Conservation (phyloP, 768 basidiomycete species). For the Agaricus sinodeliciosus region DNA sequence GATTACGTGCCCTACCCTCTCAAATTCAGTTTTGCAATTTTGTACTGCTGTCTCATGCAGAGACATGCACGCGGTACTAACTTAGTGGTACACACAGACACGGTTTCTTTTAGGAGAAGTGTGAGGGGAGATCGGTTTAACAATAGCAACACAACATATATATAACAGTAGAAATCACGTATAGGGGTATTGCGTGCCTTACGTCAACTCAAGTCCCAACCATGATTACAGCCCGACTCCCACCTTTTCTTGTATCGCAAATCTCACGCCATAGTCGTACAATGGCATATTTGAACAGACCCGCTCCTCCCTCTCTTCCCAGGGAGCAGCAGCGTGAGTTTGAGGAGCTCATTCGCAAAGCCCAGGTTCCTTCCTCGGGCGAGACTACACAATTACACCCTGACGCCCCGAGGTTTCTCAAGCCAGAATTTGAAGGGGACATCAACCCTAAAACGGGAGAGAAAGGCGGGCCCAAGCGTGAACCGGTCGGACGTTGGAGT, state of each 20-base stretch:
- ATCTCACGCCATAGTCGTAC: slow-evolving; percentile 11
- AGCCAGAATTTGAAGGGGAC: slow-evolving; percentile 74
- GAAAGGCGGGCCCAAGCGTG: slow-evolving; percentile 78
- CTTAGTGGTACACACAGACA: no score
- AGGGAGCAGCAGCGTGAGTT: slow-evolving; percentile 77
- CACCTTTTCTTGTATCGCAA: background rate
- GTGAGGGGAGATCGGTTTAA: no score
- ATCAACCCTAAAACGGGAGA: slow-evolving; percentile 81
- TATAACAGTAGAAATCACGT: no score
- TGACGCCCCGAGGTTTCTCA: slow-evolving; percentile 53
- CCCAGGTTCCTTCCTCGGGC: slow-evolving; percentile 34
- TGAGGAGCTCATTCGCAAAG: slow-evolving; percentile 69
- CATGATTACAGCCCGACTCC: background rate
- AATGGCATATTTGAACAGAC: slow-evolving; percentile 41
- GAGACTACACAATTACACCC: slow-evolving; percentile 50
- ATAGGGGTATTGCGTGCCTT: no score
- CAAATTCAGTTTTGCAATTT: no score
- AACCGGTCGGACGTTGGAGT: slow-evolving; percentile 64
- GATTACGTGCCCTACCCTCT: no score
- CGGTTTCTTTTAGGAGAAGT: no score
- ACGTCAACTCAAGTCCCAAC: background rate
- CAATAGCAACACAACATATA: no score
- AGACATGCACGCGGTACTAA: no score
- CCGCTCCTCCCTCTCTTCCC: slow-evolving; percentile 73
- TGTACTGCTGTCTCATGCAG: no score